phyloP scores from a whole-genome alignment of 345 rosid species.

The Eucalyptus curtisii region DNA sequence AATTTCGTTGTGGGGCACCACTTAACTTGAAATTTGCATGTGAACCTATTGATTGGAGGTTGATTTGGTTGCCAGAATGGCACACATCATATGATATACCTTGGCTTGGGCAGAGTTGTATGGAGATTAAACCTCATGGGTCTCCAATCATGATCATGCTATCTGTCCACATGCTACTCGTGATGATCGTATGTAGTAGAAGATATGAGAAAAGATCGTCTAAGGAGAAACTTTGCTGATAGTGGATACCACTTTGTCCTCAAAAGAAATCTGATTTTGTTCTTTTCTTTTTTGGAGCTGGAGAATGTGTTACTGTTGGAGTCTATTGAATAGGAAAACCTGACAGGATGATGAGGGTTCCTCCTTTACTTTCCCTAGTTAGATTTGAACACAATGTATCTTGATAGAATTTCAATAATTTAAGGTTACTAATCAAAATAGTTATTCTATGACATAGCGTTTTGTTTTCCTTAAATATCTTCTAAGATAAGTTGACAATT shows the following conservation, averaged over 20 bases:
- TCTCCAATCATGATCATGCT: neutral
- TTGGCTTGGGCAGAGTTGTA: neutral
- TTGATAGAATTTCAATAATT: neutral
- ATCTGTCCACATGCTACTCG: neutral
- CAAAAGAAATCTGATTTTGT: neutral
- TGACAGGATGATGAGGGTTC: neutral
- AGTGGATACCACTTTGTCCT: neutral
- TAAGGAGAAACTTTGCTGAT: neutral
- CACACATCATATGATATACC: neutral
- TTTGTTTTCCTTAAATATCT: neutral
- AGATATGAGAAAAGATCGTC: neutral
- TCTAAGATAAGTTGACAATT: neutral
- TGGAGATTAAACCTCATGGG: neutral
- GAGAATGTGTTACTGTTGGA: neutral
- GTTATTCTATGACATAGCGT: neutral
- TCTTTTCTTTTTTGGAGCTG: neutral
- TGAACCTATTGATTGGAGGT: neutral
- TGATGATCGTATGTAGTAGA: neutral
- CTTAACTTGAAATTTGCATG: neutral
- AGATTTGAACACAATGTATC: neutral
- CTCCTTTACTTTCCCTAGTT: neutral
- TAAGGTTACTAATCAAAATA: neutral
- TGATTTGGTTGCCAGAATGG: neutral
- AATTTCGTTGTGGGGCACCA: neutral
- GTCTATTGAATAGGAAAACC: neutral